These are phyloP conservation scores for Sporisorium iseilematis-ciliati DNA, from an alignment of 1,284 basidiomycete species.

Conservation along the genomic window DNA sequence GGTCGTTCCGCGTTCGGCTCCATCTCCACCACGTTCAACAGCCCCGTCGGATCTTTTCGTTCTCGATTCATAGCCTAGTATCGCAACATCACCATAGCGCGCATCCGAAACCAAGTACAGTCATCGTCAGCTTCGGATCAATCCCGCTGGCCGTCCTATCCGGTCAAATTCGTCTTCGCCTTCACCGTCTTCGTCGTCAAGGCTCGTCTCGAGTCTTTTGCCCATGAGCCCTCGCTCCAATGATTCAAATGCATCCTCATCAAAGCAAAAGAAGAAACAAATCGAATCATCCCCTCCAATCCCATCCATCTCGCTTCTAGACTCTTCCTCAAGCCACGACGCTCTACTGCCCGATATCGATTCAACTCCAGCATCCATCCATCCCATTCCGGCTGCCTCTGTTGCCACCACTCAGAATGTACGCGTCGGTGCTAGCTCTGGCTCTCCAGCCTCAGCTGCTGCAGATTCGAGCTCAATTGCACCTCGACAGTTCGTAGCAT, in stretches of 20 bases:
- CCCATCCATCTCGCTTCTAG: conserved; percentile 1
- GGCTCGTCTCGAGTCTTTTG: conserved; percentile 13
- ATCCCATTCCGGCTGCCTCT: not conserved
- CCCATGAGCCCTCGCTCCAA: conserved; percentile 43
- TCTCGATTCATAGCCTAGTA: not conserved
- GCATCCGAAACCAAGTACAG: not conserved
- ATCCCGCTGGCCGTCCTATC: not conserved
- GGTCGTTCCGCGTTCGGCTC: not conserved
- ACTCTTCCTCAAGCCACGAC: not conserved
- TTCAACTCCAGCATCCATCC: not conserved
- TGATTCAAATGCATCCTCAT: conserved; percentile 25
- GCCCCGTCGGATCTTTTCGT: not conserved
- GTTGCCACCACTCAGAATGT: not conserved
- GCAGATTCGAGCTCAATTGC: not conserved
- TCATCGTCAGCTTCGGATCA: not conserved
- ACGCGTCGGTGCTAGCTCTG: not conserved
- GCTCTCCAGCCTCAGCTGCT: not conserved
- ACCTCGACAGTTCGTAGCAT: conserved; percentile 32
- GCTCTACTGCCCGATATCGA: not conserved
- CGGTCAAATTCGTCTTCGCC: not conserved
- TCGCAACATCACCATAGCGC: not conserved
- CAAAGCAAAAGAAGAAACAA: conserved; percentile 45
- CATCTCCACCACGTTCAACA: not conserved
- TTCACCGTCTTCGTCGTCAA: not conserved
- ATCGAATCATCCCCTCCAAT: conserved; percentile 2